Conservation (phyloP, 2,329 filamentous ascomycete species). For the Nemania sp. region DNA sequence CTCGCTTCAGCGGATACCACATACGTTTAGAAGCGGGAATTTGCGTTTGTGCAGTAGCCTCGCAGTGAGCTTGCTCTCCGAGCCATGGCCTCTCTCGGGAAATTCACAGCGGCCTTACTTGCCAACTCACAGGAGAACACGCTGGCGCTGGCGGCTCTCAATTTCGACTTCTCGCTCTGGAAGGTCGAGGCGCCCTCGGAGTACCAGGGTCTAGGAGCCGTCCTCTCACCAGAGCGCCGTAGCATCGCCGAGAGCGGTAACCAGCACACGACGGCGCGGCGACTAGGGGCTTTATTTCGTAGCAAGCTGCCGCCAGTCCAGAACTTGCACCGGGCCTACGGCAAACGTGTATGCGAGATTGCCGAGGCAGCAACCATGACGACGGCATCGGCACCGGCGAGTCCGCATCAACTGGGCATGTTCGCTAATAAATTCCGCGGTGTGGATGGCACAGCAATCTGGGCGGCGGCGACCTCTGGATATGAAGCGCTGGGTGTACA, state of each 20-base stretch:
- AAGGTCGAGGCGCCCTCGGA: conserved; percentile 12
- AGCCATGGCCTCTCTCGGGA: too few species aligned
- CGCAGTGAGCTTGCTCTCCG: background rate
- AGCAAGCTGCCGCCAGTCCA: conserved; percentile 34
- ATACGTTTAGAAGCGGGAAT: too few species aligned
- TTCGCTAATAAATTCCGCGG: conserved; percentile 16
- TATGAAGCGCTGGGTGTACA: conserved; percentile 34
- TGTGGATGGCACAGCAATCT: conserved; percentile 38
- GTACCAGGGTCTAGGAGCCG: conserved; percentile 1
- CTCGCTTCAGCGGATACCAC: too few species aligned
- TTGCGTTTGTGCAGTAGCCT: too few species aligned
- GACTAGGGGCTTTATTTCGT: conserved; percentile 45
- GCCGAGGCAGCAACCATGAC: conserved; percentile 1
- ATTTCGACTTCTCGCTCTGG: conserved; percentile 12
- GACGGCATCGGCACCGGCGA: conserved; percentile 19
- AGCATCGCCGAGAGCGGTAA: conserved; percentile 6
- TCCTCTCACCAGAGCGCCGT: background rate
- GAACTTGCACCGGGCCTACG: conserved; percentile 30
- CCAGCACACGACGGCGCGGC: conserved; percentile 42
- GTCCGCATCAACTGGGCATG: background rate
- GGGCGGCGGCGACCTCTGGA: conserved; percentile 42
- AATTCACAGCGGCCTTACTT: too few species aligned
- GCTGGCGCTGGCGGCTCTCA: background rate
- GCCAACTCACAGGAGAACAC: background rate
- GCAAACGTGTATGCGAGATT: conserved; percentile 27